phyloP scores from a whole-genome alignment of 805 yeast genomes.

The Lipomyces lipofer region DNA sequence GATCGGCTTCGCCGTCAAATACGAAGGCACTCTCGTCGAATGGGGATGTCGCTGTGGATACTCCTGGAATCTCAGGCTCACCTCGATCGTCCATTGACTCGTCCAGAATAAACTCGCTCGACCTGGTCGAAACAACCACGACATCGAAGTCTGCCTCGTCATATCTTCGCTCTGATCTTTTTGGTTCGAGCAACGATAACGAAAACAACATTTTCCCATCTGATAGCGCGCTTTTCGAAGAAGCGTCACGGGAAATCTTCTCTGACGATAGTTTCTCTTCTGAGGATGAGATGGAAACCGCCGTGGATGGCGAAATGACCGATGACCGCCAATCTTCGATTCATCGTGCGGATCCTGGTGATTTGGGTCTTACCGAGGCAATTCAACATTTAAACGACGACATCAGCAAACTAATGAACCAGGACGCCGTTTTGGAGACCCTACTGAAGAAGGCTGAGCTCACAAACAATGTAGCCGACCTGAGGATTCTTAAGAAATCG shows the following conservation, averaged over 20 bases:
- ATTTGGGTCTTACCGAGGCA: slow-evolving; percentile 48
- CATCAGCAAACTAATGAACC: slow-evolving; percentile 61
- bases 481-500: slow-evolving; percentile 68
- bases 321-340: slow-evolving; percentile 38
- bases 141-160: slow-evolving; percentile 4
- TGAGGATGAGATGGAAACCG: slow-evolving; percentile 37
- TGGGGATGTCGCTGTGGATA: neutral
- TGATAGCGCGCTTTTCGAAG: slow-evolving; percentile 31
- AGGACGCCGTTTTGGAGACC: slow-evolving; percentile 63
- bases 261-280: slow-evolving; percentile 31
- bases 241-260: slow-evolving; percentile 29
- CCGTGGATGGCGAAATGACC: slow-evolving; percentile 33
- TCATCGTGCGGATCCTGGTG: slow-evolving; percentile 67
- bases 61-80: neutral
- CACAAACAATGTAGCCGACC: slow-evolving; percentile 70
- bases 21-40: neutral
- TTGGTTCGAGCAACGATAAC: slow-evolving; percentile 19
- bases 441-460: slow-evolving; percentile 78
- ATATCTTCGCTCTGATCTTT: slow-evolving; percentile 25
- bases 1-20: slow-evolving; percentile 14
- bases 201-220: slow-evolving; percentile 25
- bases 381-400: slow-evolving; percentile 50
- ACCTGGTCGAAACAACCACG: slow-evolving; percentile 1
- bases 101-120: slow-evolving; percentile 1
- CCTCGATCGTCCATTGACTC: slow-evolving; percentile 14